Evolutionary conservation across 2,329 filamentous ascomycete genomes (phyloP), one percentile per base, ranked within the genome.

Genomic region (Paecilomyces niveus): DNA sequence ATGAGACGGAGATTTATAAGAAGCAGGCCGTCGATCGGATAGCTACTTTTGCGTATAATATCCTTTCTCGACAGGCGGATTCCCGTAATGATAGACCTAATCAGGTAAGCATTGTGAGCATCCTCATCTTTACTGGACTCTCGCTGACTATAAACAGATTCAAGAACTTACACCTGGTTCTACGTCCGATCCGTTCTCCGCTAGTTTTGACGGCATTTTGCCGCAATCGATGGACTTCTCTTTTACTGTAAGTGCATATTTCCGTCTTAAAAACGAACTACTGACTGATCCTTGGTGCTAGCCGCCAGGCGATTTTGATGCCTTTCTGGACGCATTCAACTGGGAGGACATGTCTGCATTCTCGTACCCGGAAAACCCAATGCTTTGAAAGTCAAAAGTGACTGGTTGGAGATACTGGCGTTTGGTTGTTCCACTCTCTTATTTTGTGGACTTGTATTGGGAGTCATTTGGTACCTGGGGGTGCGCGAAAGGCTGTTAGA

Each of bases 11-110:
- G 3, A 59, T 70, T 21, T 71, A 69, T 54, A 75, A 73, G 54
- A 70, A 73, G 54, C 67, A 72, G 32, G 71, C 70, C 0, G 67
- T 74, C 10, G 69, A 76, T 35, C 70, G 72, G 1, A 68, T 76
- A 21, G 65, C 72, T 1, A 63, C 65, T 2, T 70, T 75, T 52
- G 69, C 72, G 2, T 72, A 74, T 54, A 70, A 68, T 15, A 65
- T 75, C 2, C 70, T 75, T 54, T 63, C 66, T 0, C 67, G 68
- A 1, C 69, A 75, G 57, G 65, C 68, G 6, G 60, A 62, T 26
- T 53, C 24, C 31, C 22, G n/a, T 33, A 33, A 13, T 7, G 29
- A 59, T 26, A 57, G 13, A 7, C 11, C 57, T 54, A 54, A 59
- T 24, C 21, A 52, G 54, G 62, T 63, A 57, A 51, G 57, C 39